phyloP scores from a whole-genome alignment of 345 rosid species.

The Eucalyptus curtisii region DNA sequence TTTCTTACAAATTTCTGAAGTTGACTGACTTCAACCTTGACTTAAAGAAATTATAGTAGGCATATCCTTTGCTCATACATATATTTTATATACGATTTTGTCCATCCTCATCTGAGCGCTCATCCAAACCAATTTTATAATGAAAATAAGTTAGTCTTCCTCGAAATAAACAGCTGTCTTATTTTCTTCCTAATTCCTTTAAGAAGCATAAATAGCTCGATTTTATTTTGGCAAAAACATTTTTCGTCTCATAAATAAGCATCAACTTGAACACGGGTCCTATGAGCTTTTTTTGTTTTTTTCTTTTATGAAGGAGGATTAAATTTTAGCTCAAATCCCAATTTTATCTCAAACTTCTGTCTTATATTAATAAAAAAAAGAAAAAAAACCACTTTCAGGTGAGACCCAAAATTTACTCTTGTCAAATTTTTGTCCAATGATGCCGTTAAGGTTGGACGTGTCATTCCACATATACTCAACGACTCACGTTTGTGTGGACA shows the following conservation, averaged over 20 bases:
- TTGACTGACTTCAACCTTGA: neutral
- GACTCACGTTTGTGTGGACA: neutral
- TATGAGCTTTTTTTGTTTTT: neutral
- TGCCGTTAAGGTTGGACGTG: neutral
- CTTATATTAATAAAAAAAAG: no score
- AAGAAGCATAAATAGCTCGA: neutral
- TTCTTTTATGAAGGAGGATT: neutral
- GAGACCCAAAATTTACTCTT: neutral
- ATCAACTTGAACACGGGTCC: neutral
- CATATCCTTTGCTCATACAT: neutral
- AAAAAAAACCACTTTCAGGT: neutral
- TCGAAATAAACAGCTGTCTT: neutral
- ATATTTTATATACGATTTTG: neutral
- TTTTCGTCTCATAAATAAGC: neutral
- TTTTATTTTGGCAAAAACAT: neutral
- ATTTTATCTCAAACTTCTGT: neutral
- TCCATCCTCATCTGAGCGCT: neutral
- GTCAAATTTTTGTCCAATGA: neutral
- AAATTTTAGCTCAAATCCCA: neutral
- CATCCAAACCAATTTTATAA: neutral
- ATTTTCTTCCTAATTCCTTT: neutral
- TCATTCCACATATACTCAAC: neutral
- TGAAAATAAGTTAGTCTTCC: neutral
- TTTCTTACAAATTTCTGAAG: neutral
- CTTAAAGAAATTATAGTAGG: neutral